A percentile compares a stretch with the other conserved stretches of the same genome.
phyloP scores from a whole-genome alignment of 495 filamentous ascomycete species.

The Trichoderma orchidacearum region DNA sequence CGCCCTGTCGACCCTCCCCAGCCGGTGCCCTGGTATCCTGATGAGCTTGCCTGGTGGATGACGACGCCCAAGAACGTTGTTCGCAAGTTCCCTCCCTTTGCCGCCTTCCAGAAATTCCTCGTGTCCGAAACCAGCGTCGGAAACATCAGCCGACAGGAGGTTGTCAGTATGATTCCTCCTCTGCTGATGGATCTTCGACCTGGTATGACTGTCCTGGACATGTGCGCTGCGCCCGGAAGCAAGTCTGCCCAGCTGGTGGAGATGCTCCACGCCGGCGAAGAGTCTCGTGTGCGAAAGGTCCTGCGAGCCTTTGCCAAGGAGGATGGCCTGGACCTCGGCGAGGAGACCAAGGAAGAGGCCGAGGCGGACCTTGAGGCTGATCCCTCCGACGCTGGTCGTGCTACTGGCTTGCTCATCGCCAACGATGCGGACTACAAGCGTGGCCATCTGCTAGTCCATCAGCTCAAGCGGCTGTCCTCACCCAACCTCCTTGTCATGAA shows the following conservation, averaged over 20 bases:
- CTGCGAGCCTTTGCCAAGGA: conserved; percentile 38
- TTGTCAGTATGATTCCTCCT: conserved; percentile 97
- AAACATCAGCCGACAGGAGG: conserved; percentile 93
- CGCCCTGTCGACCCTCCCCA: conserved; percentile 64
- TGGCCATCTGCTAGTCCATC: conserved; percentile 90
- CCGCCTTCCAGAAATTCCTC: conserved; percentile 93
- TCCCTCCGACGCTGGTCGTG: conserved; percentile 63
- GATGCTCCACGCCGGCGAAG: conserved; percentile 84
- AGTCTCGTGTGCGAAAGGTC: conserved; percentile 56
- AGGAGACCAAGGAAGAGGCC: conserved; percentile 29
- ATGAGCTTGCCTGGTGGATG: conserved; percentile 89
- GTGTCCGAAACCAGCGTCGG: conserved; percentile 93
- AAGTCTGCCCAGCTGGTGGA: conserved; percentile 93
- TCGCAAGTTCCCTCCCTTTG: conserved; percentile 81
- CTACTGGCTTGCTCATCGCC: conserved; percentile 82
- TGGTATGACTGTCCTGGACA: conserved; percentile 82
- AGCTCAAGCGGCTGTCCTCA: conserved; percentile 90
- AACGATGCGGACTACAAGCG: conserved; percentile 95
- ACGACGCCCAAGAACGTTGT: conserved; percentile 90
- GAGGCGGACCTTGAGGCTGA: conserved; percentile 39
- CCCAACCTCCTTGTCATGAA: conserved; percentile 96
- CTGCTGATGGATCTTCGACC: conserved; percentile 82
- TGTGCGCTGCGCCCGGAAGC: conserved; percentile 93
- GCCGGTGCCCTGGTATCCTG: conserved; percentile 81
- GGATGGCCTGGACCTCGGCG: conserved; percentile 33